phyloP scores from a whole-genome alignment of 768 basidiomycete genomes.

The Pisolithus tinctorius region DNA sequence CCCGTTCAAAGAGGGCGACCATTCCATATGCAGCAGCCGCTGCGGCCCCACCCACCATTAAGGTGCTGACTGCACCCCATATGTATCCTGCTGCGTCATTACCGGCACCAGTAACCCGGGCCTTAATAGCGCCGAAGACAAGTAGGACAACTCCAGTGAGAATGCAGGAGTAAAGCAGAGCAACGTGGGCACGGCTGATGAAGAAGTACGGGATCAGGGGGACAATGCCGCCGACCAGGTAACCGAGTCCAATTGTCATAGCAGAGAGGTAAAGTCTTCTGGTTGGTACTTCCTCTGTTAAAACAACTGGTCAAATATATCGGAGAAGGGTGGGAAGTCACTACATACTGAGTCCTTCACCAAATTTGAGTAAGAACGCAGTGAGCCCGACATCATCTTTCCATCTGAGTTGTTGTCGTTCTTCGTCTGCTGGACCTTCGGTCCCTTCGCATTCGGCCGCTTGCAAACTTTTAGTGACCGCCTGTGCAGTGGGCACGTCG shows the following conservation, averaged over 20 bases:
- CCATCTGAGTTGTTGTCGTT: constrained; percentile 55
- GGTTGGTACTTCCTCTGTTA: constrained; percentile 79
- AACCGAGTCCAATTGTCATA: constrained; percentile 91
- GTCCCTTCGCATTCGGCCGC: constrained; percentile 49
- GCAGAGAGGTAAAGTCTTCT: constrained; percentile 84
- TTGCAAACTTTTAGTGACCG: constrained; percentile 73
- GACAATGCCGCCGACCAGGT: constrained; percentile 88
- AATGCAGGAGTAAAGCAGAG: constrained; percentile 78
- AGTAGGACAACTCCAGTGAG: constrained; percentile 83
- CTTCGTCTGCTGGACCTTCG: constrained; percentile 38
- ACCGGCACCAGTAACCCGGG: constrained; percentile 81
- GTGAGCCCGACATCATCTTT: constrained; percentile 81
- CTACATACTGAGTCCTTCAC: constrained; percentile 68
- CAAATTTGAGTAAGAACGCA: constrained; percentile 91
- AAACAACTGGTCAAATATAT: neutral
- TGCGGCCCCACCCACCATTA: constrained; percentile 85
- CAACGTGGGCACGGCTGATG: constrained; percentile 58
- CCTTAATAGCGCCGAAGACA: constrained; percentile 87
- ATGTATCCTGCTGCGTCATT: constrained; percentile 60
- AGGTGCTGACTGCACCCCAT: constrained; percentile 81
- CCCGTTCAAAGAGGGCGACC: neutral
- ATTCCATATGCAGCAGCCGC: constrained; percentile 68
- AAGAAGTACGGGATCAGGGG: constrained; percentile 93
- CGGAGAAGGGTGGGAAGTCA: constrained; percentile 20
- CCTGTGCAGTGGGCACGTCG: constrained; percentile 70